Evolutionary conservation across 352 stramenopile genomes (phyloP), one percentile per base, ranked within the genome.

Genomic region (Globisporangium sylvaticum): DNA sequence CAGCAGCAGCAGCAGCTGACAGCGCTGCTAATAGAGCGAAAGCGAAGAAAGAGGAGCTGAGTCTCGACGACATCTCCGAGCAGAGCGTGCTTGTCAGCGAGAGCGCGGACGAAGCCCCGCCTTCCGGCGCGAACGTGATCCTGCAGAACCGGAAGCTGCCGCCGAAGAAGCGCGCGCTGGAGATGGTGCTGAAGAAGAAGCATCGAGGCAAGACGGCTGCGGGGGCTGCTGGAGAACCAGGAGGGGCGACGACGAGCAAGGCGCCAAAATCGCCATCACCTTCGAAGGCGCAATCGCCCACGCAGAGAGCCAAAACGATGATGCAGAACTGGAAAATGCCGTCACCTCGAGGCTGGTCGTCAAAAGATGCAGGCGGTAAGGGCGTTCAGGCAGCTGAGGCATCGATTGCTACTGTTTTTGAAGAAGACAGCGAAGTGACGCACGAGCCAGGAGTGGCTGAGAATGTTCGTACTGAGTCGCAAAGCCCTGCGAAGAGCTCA

Each of bases 101-200:
- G 0, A 58, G 53, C 27, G 56, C 71, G 22, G 61, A 76, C 5
- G 64, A 76, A 25, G 61, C 66, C 18, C 32, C 69, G 24, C 83
- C 81, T 1, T 79, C 79, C 1, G 83, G 77, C 0, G 69, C 78
- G 8, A 84, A 77, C 48, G 81, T 90, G 32, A 74, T 89, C 32
- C 78, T 86, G 69, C 80, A 89, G 66, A 89, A 89, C 65, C 78
- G 83, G 8, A 87, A 83, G 64, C 50, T 90, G 20, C 84, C 83
- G 9, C 83, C 81, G 3, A 89, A 87, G 67, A 92, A 92, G 61
- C 78, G 78, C 7, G 79, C 77, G 22, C 73, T 92, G 9, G 81
- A 92, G 58, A 78, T 79, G 37, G 70, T 82, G 10, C 58, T 90
- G 32, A 91, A 91, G 75, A 89, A 85, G 60, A 89, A 88, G 31